Evolutionary conservation across 192 early-diverging fungal genomes (phyloP).

Genomic region (Dimargaris cristalligena): DNA sequence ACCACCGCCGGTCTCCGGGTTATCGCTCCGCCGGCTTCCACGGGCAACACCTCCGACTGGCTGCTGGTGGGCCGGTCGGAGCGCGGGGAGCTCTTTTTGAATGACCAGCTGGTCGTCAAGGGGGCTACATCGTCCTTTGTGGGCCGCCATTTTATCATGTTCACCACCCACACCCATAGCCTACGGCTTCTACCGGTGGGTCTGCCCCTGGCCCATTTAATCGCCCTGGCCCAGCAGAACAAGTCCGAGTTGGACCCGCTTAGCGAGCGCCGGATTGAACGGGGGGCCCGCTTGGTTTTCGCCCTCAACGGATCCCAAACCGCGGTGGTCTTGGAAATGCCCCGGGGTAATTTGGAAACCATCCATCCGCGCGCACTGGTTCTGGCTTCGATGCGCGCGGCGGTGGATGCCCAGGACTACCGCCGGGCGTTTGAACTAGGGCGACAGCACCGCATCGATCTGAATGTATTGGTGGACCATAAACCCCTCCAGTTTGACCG

Average conservation of each 20-base stretch:
- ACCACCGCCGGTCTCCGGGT: not conserved
- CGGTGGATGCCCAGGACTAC: constrained; percentile 48
- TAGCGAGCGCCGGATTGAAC: constrained; percentile 59
- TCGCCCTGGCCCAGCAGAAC: constrained; percentile 4
- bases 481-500: constrained; percentile 45
- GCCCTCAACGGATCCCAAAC: constrained; percentile 51
- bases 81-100: constrained; percentile 73
- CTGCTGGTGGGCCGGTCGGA: constrained; percentile 54
- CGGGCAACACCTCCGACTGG: not conserved
- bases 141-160: constrained; percentile 64
- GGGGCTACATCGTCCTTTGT: constrained; percentile 78
- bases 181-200: constrained; percentile 51
- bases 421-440: constrained; percentile 61
- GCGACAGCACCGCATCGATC: constrained; percentile 80
- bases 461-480: constrained; percentile 84
- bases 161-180: constrained; percentile 68
- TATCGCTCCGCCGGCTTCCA: not conserved
- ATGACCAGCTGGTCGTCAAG: constrained; percentile 43
- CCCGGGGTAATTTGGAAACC: constrained; percentile 92
- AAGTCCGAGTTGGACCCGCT: not conserved
- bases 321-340: constrained; percentile 59
- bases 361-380: constrained; percentile 81
- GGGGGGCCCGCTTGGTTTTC: constrained; percentile 73
- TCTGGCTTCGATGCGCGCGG: constrained; percentile 44
- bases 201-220: not conserved